Evolutionary conservation across 257 asterid genomes (phyloP).

Genomic region (Penstemon eatonii): DNA sequence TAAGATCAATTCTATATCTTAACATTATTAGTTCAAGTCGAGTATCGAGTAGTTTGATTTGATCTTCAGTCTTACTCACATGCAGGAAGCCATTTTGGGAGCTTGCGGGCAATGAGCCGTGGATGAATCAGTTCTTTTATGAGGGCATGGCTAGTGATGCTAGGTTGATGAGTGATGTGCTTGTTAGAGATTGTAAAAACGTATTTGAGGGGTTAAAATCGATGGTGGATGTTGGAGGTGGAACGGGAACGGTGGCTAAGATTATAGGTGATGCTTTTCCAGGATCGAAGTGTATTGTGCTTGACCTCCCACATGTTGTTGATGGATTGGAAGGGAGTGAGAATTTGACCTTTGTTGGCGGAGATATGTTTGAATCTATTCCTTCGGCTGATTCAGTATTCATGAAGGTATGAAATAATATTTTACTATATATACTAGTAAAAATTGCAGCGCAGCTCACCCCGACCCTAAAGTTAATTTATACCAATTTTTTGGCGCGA

Average conservation of each 20-base stretch:
- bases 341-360: slow-evolving; percentile 5
- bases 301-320: slow-evolving; percentile 27
- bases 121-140: neutral
- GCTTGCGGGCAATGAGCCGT: neutral
- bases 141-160: slow-evolving; percentile 24
- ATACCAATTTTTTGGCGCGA: neutral
- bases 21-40: too few species aligned
- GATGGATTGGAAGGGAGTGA: neutral
- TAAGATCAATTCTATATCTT: too few species aligned
- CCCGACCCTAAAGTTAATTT: neutral
- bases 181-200: slow-evolving; percentile 10
- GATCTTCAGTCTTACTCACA: too few species aligned
- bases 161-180: neutral
- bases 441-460: neutral
- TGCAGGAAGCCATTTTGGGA: slow-evolving; percentile 8
- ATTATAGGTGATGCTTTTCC: slow-evolving; percentile 8
- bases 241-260: slow-evolving; percentile 2
- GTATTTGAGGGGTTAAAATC: slow-evolving; percentile 23
- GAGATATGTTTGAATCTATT: slow-evolving; percentile 20
- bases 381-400: slow-evolving; percentile 17
- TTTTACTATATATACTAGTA: neutral
- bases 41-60: too few species aligned
- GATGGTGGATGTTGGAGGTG: slow-evolving; percentile 26
- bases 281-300: slow-evolving; percentile 14
- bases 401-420: neutral